A percentile compares a stretch with the other conserved stretches of the same genome.
Evolutionary conservation across 805 yeast genomes (phyloP).

Genomic region (Candida caryicola): DNA sequence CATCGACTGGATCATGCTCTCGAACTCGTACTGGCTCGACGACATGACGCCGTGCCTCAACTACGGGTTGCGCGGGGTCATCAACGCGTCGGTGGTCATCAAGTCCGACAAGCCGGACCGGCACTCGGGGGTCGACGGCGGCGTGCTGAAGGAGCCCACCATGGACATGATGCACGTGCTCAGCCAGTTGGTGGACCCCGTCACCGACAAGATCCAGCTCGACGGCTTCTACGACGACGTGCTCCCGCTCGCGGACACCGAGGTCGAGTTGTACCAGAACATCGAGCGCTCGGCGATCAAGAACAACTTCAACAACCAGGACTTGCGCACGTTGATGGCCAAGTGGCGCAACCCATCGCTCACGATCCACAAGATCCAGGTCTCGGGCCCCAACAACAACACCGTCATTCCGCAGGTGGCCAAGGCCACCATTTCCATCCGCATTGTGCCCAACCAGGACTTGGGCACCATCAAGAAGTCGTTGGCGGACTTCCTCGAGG

Average conservation of each 20-base stretch:
- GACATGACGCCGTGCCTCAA: constrained; percentile 86
- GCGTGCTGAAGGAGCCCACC: constrained; percentile 83
- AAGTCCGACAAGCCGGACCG: constrained; percentile 77
- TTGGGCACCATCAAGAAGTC: constrained; percentile 52
- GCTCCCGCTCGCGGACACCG: constrained; percentile 53
- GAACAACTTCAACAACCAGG: constrained; percentile 34
- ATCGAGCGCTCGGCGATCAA: constrained; percentile 42
- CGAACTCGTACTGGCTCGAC: constrained; percentile 94
- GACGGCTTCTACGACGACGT: constrained; percentile 76
- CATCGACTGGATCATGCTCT: constrained; percentile 85
- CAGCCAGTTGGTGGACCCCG: constrained; percentile 55
- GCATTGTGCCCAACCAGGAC: constrained; percentile 89
- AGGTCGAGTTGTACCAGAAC: constrained; percentile 58
- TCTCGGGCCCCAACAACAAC: constrained; percentile 85
- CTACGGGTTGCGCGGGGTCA: constrained; percentile 90
- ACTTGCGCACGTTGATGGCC: constrained; percentile 54
- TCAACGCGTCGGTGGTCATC: constrained; percentile 73
- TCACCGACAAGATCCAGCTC: constrained; percentile 46
- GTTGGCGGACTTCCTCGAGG: constrained; percentile 45
- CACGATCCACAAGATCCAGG: constrained; percentile 78
- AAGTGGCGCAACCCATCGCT: constrained; percentile 91
- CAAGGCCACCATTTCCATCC: constrained; percentile 70
- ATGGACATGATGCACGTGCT: constrained; percentile 76
- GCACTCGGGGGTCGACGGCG: constrained; percentile 97
- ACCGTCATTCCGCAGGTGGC: constrained; percentile 88